A percentile compares a stretch with the other conserved stretches of the same genome.
These are phyloP conservation scores for Melastoma candidum DNA, from an alignment of 441 rosid species.

Conservation along the genomic window DNA sequence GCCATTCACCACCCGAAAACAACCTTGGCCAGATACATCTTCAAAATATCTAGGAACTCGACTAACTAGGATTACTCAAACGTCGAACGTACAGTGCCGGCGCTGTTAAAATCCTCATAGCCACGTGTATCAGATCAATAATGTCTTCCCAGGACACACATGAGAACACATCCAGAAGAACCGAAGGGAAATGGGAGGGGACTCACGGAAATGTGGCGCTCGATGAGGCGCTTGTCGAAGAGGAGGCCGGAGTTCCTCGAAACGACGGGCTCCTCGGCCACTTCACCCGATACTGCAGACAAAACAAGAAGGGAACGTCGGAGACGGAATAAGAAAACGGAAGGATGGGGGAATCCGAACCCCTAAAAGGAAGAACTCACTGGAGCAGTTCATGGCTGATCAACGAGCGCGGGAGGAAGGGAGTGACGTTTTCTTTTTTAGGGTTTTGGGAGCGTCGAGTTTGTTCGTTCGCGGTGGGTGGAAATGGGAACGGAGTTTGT, in stretches of 20 bases:
- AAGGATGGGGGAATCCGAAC: slow-evolving; percentile 4
- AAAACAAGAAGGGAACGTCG: not conserved
- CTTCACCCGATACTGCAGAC: slow-evolving; percentile 83
- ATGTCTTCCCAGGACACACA: no score
- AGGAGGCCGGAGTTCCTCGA: slow-evolving; percentile 72
- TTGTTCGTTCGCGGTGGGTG: no score
- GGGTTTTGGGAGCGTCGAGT: no score
- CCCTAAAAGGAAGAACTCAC: slow-evolving; percentile 21
- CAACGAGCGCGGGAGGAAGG: not conserved
- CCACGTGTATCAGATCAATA: no score
- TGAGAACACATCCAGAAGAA: not conserved
- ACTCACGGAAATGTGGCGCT: slow-evolving; percentile 62
- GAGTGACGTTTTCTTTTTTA: not conserved
- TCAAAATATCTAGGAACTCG: no score
- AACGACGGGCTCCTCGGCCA: slow-evolving; percentile 96
- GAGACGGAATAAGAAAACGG: not conserved
- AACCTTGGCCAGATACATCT: no score
- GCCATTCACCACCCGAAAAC: no score
- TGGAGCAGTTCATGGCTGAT: slow-evolving; percentile 59
- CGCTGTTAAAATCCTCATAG: no score
- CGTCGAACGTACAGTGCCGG: no score
- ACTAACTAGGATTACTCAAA: no score
- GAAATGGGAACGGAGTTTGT: no score
- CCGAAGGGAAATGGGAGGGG: slow-evolving; percentile 10
- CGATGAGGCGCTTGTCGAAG: slow-evolving; percentile 91